phyloP scores from a whole-genome alignment of 176 grass and related monocot genomes.

The Triticum timopheevii region DNA sequence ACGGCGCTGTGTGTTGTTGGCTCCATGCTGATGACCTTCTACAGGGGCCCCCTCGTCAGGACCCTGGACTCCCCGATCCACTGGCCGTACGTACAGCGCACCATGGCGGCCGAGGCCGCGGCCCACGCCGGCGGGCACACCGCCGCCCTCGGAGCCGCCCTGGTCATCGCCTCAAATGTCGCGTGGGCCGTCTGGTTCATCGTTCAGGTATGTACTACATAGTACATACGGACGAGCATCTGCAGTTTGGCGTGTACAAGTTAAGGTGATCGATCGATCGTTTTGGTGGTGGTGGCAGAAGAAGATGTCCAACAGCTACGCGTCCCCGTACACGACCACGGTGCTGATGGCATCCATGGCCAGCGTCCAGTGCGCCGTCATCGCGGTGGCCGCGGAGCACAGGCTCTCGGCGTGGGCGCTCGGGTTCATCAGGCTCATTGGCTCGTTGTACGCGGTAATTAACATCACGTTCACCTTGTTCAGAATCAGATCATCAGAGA shows the following conservation, averaged over 20 bases:
- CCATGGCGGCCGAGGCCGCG: no score
- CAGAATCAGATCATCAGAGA: neutral
- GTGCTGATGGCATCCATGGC: slow-evolving; percentile 51
- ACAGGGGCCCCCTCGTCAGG: slow-evolving; percentile 30
- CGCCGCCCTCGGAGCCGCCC: no score
- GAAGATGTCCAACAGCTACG: slow-evolving; percentile 38
- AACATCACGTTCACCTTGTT: slow-evolving; percentile 24
- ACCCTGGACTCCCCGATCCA: no score
- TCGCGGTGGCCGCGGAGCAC: slow-evolving; percentile 30
- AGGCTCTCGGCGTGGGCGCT: slow-evolving; percentile 40
- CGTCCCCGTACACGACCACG: slow-evolving; percentile 41
- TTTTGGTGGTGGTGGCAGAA: neutral
- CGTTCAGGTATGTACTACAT: no score
- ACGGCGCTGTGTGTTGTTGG: slow-evolving; percentile 46
- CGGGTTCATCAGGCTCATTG: slow-evolving; percentile 45
- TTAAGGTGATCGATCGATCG: no score
- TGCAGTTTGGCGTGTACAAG: no score
- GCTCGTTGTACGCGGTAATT: slow-evolving; percentile 38
- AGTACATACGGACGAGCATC: no score
- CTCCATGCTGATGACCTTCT: slow-evolving; percentile 69
- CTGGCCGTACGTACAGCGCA: no score
- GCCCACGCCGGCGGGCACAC: no score
- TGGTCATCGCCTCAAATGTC: no score
- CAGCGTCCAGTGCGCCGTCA: slow-evolving; percentile 29
- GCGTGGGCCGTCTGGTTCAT: no score